Evolutionary conservation across 2,329 filamentous ascomycete species (phyloP), one percentile per base, ranked within the genome.

Genomic region (Colletotrichum orbiculare): DNA sequence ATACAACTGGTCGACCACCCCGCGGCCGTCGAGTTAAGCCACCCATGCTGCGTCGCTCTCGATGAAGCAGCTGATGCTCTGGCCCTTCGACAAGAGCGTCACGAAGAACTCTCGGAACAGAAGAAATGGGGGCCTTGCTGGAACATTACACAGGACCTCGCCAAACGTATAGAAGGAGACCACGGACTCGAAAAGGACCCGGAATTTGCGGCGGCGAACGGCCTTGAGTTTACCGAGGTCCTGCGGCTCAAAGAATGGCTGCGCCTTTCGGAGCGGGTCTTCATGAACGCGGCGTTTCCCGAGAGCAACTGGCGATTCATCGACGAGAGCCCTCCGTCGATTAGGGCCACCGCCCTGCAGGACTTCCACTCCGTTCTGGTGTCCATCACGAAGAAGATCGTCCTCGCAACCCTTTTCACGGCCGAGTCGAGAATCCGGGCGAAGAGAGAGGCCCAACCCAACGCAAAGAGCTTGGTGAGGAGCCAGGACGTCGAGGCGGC

Each of bases 301-400:
- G 86, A 88, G 58, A 83, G 87, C 60, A 94, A 92, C 73, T 96
- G 92, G 92, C 81, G 79, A 39, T 82, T 80, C 43, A 71, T 91
- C 8, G 83, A 84, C 17, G 82, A 85, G n/a, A 83, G 86, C 60
- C 81, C 81, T 3, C 94, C 94, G 0, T 87, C 90, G 0, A 86
- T 97, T 25, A 89, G 91, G 69, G 86, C 89, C 7, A 94, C 92
- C 2, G 89, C 91, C 0, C 83, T 96, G n/a, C 83, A 87, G 6
- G 92, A 96, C 70, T 90, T 97, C 48, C 84, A 94, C 71, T 85
- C 86, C 8, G 76, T 97, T 2, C 81, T 85, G 0, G 74, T 91
- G 1, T 91, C 86, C 57, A 69, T 96, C 12, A 94, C 91, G 0
- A 87, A 86, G 64, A 85, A 91, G 11, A 77, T 97, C 1, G 81